phyloP scores from a whole-genome alignment of 2,329 filamentous ascomycete genomes.

The Monosporascus sp. region DNA sequence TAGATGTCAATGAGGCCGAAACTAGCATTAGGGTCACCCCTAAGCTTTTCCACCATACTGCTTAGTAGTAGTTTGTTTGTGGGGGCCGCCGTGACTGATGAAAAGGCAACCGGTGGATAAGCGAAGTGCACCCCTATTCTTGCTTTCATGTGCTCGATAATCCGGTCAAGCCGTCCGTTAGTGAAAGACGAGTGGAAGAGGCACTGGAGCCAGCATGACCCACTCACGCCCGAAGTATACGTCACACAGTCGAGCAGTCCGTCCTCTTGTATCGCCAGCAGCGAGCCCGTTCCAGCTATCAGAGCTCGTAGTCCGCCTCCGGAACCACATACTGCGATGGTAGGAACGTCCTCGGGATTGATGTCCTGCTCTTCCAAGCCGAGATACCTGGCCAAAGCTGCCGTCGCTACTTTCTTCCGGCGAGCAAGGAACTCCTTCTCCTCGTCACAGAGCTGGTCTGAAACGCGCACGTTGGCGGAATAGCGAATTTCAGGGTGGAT shows the following conservation, averaged over 20 bases:
- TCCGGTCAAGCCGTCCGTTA: slow-evolving; percentile 56
- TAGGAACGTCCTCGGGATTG: slow-evolving; percentile 88
- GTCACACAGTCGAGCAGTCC: slow-evolving; percentile 91
- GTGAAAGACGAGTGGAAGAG: slow-evolving; percentile 80
- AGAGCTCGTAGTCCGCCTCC: slow-evolving; percentile 86
- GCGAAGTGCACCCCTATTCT: slow-evolving; percentile 85
- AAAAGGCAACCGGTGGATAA: slow-evolving; percentile 79
- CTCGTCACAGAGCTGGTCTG: slow-evolving; percentile 72
- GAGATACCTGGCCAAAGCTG: slow-evolving; percentile 77
- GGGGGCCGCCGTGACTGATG: slow-evolving; percentile 76
- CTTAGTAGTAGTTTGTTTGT: slow-evolving; percentile 89
- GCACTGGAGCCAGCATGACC: slow-evolving; percentile 90
- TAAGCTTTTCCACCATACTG: slow-evolving; percentile 86
- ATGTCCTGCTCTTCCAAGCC: slow-evolving; percentile 71
- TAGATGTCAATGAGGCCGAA: slow-evolving; percentile 94
- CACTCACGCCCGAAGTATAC: slow-evolving; percentile 92
- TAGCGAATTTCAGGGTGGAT: slow-evolving; percentile 83
- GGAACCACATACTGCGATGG: slow-evolving; percentile 90
- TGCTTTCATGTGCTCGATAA: slow-evolving; percentile 82
- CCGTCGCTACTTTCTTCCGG: slow-evolving; percentile 61
- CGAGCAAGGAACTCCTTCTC: slow-evolving; percentile 70
- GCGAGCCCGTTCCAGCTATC: slow-evolving; percentile 83
- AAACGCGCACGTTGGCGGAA: slow-evolving; percentile 76
- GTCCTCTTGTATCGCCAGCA: slow-evolving; percentile 75
- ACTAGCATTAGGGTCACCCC: slow-evolving; percentile 70